These are phyloP conservation scores for Hapsidospora chrysogenum DNA, from an alignment of 495 filamentous ascomycete species.

Conservation along the genomic window DNA sequence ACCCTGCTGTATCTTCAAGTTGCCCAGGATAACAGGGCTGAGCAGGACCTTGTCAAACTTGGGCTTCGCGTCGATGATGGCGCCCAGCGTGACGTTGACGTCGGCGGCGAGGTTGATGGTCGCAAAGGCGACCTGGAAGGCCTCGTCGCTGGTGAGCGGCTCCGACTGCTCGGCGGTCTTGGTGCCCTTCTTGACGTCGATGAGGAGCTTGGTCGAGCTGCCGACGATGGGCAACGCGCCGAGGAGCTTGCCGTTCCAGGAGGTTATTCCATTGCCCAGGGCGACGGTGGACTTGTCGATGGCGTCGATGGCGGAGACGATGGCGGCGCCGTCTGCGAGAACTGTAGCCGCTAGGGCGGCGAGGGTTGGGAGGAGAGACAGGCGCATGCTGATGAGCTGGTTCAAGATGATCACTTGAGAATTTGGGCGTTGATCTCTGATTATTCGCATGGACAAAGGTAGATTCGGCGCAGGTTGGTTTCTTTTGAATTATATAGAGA, in stretches of 20 bases:
- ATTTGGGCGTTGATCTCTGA: too few species aligned
- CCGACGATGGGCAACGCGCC: slow-evolving; percentile 12
- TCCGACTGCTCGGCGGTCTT: slow-evolving; percentile 8
- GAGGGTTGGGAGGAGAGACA: neutral
- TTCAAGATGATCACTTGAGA: too few species aligned
- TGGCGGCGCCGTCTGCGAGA: slow-evolving; percentile 11
- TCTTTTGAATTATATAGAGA: too few species aligned
- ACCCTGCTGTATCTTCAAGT: slow-evolving; percentile 14
- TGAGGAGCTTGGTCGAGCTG: slow-evolving; percentile 12
- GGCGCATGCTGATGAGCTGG: too few species aligned
- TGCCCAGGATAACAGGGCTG: slow-evolving; percentile 15
- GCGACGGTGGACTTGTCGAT: slow-evolving; percentile 11
- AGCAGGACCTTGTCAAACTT: slow-evolving; percentile 17
- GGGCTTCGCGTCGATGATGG: slow-evolving; percentile 12
- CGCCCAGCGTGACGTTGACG: slow-evolving; percentile 12
- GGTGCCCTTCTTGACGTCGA: slow-evolving; percentile 14
- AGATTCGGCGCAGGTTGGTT: too few species aligned
- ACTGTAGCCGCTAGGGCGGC: too few species aligned
- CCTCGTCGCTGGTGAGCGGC: slow-evolving; percentile 9
- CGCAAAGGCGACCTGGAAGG: slow-evolving; percentile 11
- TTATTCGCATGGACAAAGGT: too few species aligned
- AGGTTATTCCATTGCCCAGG: slow-evolving; percentile 11
- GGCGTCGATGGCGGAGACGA: slow-evolving; percentile 11
- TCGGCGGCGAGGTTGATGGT: slow-evolving; percentile 8
- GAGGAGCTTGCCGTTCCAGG: slow-evolving; percentile 11